Evolutionary conservation across 1,284 basidiomycete genomes (phyloP), one percentile per base, ranked within the genome.

Genomic region (Irpex sp.): DNA sequence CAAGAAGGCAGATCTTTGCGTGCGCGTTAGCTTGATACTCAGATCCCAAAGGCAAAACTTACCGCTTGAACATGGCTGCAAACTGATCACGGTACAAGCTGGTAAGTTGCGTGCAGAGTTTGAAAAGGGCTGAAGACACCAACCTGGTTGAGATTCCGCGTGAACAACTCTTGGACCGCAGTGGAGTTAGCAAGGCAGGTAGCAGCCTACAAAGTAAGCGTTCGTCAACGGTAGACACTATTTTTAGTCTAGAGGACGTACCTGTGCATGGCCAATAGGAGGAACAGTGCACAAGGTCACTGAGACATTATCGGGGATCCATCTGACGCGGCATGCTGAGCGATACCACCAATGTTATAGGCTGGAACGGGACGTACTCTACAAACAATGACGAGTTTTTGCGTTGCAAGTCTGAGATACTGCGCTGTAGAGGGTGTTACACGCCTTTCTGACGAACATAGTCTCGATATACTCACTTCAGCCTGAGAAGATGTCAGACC

Each of bases 151-250:
- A 92, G 81, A 57, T 83, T 93, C 38, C 96, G 85, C 75, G 89
- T 90, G 84, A 97, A 97, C 5, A 97, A 74, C 74, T 97, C 95
- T 77, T 96, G 93, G 64, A 96, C 91, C 61, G 92, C 84, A 1
- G 93, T 95, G 15, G 92, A 93, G 76, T 97, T 97, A 47, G 89
- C 83, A 36, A 97, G 82, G 59, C 90, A 90, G 9, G 92, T 89
- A 5, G 85, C 94, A 4, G 92, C 80, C 85, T 91, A 69, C 38
- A 56, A 34, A 15, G 19, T n/a, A 19, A 13, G 9, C n/a, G 51
- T 19, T 52, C 19, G 51, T 52, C 51, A 57, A 11, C 15, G 40
- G 31, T 61, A 21, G 36, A 51, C 34, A 21, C 36, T 9, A 57
- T 2, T 36, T 17, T n/a, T 4, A 8, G 13, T 26, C 19, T 36